Conservation (phyloP, 768 basidiomycete genomes). For the Mycena latifolia region DNA sequence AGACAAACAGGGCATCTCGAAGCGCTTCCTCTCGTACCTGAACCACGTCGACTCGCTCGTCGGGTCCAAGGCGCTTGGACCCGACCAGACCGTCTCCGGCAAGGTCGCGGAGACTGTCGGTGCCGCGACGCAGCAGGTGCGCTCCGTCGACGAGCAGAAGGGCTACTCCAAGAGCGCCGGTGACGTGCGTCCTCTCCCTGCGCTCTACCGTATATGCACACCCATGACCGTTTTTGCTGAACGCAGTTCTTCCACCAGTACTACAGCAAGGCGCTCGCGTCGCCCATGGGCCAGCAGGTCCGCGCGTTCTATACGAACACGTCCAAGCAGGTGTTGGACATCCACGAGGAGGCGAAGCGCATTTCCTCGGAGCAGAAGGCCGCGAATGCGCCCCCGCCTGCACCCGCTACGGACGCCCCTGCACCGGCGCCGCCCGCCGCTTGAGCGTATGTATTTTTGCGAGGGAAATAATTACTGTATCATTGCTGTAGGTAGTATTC, state of each 20-base stretch:
- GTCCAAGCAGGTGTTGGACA: slow-evolving; percentile 89
- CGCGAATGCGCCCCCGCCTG: slow-evolving; percentile 24
- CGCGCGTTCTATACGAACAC: slow-evolving; percentile 88
- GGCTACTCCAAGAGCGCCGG: slow-evolving; percentile 77
- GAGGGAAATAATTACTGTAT: too few species aligned
- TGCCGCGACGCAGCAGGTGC: slow-evolving; percentile 77
- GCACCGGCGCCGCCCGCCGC: too few species aligned
- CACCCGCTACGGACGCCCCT: too few species aligned
- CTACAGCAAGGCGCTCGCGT: slow-evolving; percentile 81
- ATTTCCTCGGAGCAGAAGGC: slow-evolving; percentile 76
- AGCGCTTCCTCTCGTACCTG: slow-evolving; percentile 86
- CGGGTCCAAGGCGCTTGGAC: slow-evolving; percentile 80
- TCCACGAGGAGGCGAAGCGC: slow-evolving; percentile 92
- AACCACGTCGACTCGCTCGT: slow-evolving; percentile 76
- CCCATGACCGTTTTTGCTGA: slow-evolving; percentile 6
- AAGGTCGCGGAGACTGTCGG: slow-evolving; percentile 76
- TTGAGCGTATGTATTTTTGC: too few species aligned
- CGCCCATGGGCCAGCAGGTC: slow-evolving; percentile 83
- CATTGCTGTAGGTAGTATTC: too few species aligned
- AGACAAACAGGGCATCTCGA: slow-evolving; percentile 91
- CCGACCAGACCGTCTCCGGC: slow-evolving; percentile 83
- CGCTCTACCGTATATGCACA: too few species aligned
- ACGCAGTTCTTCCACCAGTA: slow-evolving; percentile 66
- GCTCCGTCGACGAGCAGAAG: slow-evolving; percentile 84
- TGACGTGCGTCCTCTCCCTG: slow-evolving; percentile 60